Conservation (phyloP, 257 asterid species). For the Fraxinus quadrangulata region DNA sequence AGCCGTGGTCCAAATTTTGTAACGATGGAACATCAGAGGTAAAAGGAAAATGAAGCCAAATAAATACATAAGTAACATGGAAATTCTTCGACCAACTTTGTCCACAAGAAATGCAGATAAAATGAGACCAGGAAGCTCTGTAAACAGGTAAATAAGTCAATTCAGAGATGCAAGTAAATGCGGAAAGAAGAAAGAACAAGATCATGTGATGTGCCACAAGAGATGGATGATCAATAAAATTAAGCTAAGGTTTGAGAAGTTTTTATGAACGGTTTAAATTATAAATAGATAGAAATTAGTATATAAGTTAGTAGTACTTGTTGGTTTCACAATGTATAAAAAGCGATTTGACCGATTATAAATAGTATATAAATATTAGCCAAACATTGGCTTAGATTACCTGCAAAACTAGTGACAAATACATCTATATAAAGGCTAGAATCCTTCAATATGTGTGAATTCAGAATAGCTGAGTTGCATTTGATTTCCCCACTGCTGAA, state of each 20-base stretch:
- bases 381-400: slow-evolving; percentile 23
- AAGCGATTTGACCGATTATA: too few species aligned
- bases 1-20: slow-evolving; percentile 39
- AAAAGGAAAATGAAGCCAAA: slow-evolving; percentile 48
- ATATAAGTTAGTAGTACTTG: too few species aligned
- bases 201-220: not conserved
- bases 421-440: slow-evolving; percentile 50
- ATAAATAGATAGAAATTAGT: too few species aligned
- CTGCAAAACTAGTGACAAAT: slow-evolving; percentile 66
- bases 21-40: slow-evolving; percentile 50
- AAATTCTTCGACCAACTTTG: slow-evolving; percentile 57
- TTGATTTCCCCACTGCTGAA: slow-evolving; percentile 43
- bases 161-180: slow-evolving; percentile 16
- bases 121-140: slow-evolving; percentile 63
- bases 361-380: too few species aligned
- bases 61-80: slow-evolving; percentile 49
- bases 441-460: slow-evolving; percentile 24
- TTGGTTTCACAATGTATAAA: too few species aligned
- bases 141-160: not conserved
- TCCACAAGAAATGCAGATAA: slow-evolving; percentile 53
- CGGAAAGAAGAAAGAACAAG: slow-evolving; percentile 1
- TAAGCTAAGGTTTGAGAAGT: not conserved
- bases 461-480: slow-evolving; percentile 30
- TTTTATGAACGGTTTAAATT: too few species aligned
- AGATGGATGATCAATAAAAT: slow-evolving; percentile 2